Percentiles rank a stretch among this genome's conserved stretches.
Conservation (phyloP, 2,329 filamentous ascomycete genomes). For the Phoma sp. region DNA sequence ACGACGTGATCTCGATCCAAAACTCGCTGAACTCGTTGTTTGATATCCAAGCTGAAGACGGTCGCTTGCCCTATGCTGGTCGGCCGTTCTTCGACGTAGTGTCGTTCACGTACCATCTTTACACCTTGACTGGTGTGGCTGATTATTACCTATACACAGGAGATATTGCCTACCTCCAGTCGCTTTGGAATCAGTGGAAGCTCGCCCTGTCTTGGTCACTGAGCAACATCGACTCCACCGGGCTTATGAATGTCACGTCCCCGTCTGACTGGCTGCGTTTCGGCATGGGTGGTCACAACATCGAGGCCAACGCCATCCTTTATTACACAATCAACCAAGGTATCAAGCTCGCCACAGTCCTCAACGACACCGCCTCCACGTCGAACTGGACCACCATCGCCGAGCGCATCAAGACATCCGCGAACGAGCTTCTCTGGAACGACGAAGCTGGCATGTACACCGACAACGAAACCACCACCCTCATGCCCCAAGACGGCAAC, state of each 20-base stretch:
- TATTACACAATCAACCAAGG: slow-evolving; percentile 62
- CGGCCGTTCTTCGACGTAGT: slow-evolving; percentile 49
- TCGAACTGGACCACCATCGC: slow-evolving; percentile 52
- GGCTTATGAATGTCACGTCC: slow-evolving; percentile 56
- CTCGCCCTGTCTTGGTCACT: slow-evolving; percentile 53
- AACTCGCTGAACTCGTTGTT: slow-evolving; percentile 60
- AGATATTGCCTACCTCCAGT: slow-evolving; percentile 48
- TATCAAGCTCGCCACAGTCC: slow-evolving; percentile 58
- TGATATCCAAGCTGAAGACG: slow-evolving; percentile 52
- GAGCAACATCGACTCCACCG: slow-evolving; percentile 50
- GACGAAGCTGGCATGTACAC: slow-evolving; percentile 57
- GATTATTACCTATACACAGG: slow-evolving; percentile 55
- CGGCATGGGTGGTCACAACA: slow-evolving; percentile 59
- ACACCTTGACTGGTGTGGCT: slow-evolving; percentile 54
- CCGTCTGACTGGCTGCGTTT: slow-evolving; percentile 56
- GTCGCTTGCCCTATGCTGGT: slow-evolving; percentile 60
- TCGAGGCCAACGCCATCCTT: slow-evolving; percentile 55
- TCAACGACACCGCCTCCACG: slow-evolving; percentile 52
- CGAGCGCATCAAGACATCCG: slow-evolving; percentile 52
- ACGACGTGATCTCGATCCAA: slow-evolving; percentile 58
- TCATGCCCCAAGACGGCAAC: slow-evolving; percentile 59
- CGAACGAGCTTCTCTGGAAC: slow-evolving; percentile 60
- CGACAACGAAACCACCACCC: slow-evolving; percentile 60
- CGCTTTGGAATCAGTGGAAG: slow-evolving; percentile 55
- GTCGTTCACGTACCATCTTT: slow-evolving; percentile 64